Base-by-base conservation (phyloP, 495 filamentous ascomycete species). In the Talaromyces trachyspermus region DNA sequence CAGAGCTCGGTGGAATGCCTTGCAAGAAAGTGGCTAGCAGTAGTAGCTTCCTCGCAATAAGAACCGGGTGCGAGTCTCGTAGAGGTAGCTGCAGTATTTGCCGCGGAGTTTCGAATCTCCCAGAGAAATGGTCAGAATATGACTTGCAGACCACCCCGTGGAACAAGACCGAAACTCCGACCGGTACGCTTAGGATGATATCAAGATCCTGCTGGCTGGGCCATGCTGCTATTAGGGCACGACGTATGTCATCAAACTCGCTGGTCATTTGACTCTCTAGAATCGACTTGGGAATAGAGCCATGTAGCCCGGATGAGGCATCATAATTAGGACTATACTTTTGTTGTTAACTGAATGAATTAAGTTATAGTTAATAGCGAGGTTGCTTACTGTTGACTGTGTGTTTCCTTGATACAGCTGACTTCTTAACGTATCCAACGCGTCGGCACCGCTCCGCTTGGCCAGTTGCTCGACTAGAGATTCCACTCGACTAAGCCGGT, bases 41-140 rank as follows among this genome's bases (percentile, higher is more conserved):
- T 1, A 78, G 49, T n/a, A 78, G 61, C 22, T 62, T 69, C 17
- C 61, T 65, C 6, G 73, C 72, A 9, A 75, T 59, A 7, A 70
- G 49, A 2, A 72, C 65, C 2, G 72, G 73, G 56, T 75, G 70
- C 0, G 61, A 68, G 1, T 47, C 56, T 26, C 50, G 53, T 4
- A 58, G 47, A 1, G 71, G 71, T 17, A 64, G 49, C 15, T 63
- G 48, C 10, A 73, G 49, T 44, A 71, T 53, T 18, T 61, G 51
- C 12, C 43, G 50, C 11, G 56, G 56, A 4, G 62, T 59, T 44
- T 41, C 37, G 11, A 40, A 41, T 32, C 39, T 48, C 20, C 29
- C 17, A 10, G 26, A 42, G n/a, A 48, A 30, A 17, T 48, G 43
- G 1, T 25, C 39, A 4, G 59, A 55, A 23, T 60, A 63, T 9